Evolutionary conservation across 768 basidiomycete genomes (phyloP).

Genomic region (Boletellus ananas): DNA sequence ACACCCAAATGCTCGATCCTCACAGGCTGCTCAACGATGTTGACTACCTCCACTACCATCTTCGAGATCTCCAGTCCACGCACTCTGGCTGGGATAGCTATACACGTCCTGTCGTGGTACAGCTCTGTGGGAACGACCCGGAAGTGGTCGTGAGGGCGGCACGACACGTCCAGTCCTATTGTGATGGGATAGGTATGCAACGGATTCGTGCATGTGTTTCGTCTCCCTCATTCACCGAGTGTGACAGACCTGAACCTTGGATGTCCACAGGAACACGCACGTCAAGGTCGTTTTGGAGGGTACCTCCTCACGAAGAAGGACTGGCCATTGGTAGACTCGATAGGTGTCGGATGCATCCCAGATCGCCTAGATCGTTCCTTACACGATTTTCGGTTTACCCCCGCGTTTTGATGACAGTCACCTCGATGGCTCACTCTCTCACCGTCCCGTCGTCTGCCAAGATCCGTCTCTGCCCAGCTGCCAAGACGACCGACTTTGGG

Average conservation of each 20-base stretch:
- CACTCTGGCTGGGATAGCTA: conserved; percentile 15
- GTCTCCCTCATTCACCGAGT: conserved; percentile 9
- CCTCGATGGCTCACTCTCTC: conserved; percentile 59
- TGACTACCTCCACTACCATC: conserved; percentile 61
- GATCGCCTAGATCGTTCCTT: neutral
- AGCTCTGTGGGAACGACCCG: conserved; percentile 72
- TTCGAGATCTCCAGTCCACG: conserved; percentile 47
- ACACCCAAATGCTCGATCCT: conserved; percentile 76
- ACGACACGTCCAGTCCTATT: conserved; percentile 51
- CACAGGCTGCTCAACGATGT: conserved; percentile 57
- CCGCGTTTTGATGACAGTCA: conserved; percentile 40
- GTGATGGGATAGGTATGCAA: conserved; percentile 69
- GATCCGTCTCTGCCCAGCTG: conserved; percentile 51
- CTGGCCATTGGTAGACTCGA: conserved; percentile 62
- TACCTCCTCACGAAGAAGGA: conserved; percentile 73
- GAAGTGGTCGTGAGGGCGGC: conserved; percentile 58
- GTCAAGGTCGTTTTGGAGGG: conserved; percentile 65
- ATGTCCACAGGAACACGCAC: conserved; percentile 70
- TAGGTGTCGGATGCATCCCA: conserved; percentile 42
- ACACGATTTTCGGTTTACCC: no score
- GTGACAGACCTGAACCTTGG: conserved; percentile 72
- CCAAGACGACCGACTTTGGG: conserved; percentile 54
- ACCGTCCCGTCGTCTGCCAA: conserved; percentile 65
- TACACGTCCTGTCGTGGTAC: conserved; percentile 57
- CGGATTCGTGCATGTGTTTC: neutral